Evolutionary conservation across 495 filamentous ascomycete species (phyloP), one percentile per base, ranked within the genome.

Genomic region (Chlorociboria aeruginascens): DNA sequence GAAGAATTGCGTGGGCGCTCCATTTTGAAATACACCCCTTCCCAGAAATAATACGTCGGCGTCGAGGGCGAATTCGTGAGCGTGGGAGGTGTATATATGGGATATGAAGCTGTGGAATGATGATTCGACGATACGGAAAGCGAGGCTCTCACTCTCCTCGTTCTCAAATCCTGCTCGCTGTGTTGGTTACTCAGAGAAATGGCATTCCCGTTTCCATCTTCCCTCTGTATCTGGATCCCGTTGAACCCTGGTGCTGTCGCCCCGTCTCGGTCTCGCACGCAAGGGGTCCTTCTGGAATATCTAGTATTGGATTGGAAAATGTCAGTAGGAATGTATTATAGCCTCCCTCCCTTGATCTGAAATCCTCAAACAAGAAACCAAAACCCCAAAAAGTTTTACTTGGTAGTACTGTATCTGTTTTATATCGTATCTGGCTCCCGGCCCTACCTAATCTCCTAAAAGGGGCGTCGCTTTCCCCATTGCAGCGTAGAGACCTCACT

Each of bases 131-230:
- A 8, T 31, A 17, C 6, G 14, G 30, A 32, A 0, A 52, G 36
- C 14, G 49, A 49, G 35, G 49, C 46, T 40, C 53, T 45, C 38
- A 49, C 53, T 13, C 11, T 25, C 8, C 45, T 30, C 25, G 53
- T 56, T 41, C 47, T 49, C 32, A 43, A n/a, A 35, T 52, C 49
- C 32, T 56, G 53, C 16, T 52, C 45, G 39, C 53, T 56, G 46
- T 13, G 49, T 39, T 42, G 40, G 2, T 17, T n/a, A 1, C 13
- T 17, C 13, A 14, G 7, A 8, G 6, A 2, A 8, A 39, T 17
- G 4, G 13, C n/a, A n/a, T n/a, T 39, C 10, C 20, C n/a, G 2
- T 14, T n/a, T 39, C 36, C 36, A 8, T 17, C 2, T n/a, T 14
- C n/a, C 7, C 36, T 1, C 8, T 1, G 20, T 39, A 14, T n/a